A percentile compares a stretch with the other conserved stretches of the same genome.
These are phyloP conservation scores for Poa pratensis DNA, from an alignment of 176 grass and related monocot species.

Conservation along the genomic window DNA sequence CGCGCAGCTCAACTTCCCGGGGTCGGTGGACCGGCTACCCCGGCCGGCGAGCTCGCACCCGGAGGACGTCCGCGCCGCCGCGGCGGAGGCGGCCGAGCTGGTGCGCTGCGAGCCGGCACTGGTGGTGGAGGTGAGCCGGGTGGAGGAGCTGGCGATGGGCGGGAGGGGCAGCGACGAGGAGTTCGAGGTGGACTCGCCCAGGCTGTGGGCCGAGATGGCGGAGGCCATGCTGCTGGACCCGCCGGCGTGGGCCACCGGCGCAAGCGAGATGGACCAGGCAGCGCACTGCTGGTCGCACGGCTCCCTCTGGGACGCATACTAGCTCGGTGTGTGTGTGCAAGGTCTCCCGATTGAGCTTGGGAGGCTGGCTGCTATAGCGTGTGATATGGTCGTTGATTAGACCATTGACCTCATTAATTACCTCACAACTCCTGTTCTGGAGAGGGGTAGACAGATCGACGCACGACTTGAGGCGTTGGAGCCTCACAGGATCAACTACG, in stretches of 20 bases:
- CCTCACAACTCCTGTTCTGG: constrained; percentile 2
- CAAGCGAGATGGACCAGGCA: constrained; percentile 39
- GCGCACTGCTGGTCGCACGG: constrained; percentile 49
- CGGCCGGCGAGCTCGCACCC: constrained; percentile 56
- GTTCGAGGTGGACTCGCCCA: constrained; percentile 64
- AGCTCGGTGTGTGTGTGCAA: background rate
- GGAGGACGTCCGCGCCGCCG: constrained; percentile 59
- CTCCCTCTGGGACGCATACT: constrained; percentile 67
- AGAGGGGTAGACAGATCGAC: background rate
- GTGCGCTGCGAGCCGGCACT: constrained; percentile 56
- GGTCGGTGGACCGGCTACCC: constrained; percentile 56
- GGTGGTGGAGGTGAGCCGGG: background rate
- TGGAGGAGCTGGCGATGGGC: constrained; percentile 25
- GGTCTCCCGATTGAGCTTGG: background rate
- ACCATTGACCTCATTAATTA: background rate
- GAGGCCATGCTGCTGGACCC: constrained; percentile 76
- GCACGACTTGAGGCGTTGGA: constrained; percentile 3
- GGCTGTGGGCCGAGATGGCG: constrained; percentile 75
- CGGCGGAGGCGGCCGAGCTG: constrained; percentile 59
- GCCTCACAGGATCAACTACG: background rate
- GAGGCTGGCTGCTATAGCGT: background rate
- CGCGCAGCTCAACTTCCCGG: constrained; percentile 81
- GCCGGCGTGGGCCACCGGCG: constrained; percentile 50
- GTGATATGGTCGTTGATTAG: background rate
- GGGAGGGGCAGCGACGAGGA: constrained; percentile 54